Percentiles rank a stretch among this genome's conserved stretches.
Conservation (phyloP, 208 protist species). For the Trypanosoma avium region DNA sequence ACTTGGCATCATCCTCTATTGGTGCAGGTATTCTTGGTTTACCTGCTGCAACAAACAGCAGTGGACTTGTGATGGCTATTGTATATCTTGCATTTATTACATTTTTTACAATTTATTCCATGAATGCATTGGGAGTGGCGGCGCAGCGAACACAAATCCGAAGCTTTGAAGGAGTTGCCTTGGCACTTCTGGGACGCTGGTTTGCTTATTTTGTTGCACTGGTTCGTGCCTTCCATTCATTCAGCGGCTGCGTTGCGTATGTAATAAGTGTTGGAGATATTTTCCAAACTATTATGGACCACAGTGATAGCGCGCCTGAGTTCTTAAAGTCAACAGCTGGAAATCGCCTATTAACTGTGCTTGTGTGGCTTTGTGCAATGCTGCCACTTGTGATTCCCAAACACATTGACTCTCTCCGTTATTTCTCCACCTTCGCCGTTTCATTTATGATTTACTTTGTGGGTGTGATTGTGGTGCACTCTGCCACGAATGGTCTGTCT, state of each 20-base stretch:
- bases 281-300: conserved; percentile 15
- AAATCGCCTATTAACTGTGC: conserved; percentile 3
- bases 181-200: conserved; percentile 24
- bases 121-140: conserved; percentile 37
- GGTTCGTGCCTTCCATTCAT: conserved; percentile 32
- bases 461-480: conserved; percentile 23
- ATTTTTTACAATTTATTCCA: conserved; percentile 41
- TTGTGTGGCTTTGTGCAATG: conserved; percentile 28
- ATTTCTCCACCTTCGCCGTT: conserved; percentile 31
- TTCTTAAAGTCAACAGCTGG: conserved; percentile 11
- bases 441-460: conserved; percentile 28
- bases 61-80: conserved; percentile 39
- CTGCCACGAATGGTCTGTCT: conserved; percentile 7
- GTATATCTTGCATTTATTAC: conserved; percentile 36
- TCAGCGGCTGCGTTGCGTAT: conserved; percentile 29
- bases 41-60: conserved; percentile 36
- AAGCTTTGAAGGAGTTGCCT: conserved; percentile 46
- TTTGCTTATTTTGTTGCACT: conserved; percentile 19
- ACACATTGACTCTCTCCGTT: conserved; percentile 35
- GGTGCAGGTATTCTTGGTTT: conserved; percentile 57
- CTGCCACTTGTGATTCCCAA: conserved; percentile 20
- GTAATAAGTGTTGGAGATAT: conserved; percentile 29
- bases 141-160: conserved; percentile 34
- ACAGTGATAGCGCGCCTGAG: neutral
- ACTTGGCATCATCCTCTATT: conserved; percentile 55